These are phyloP conservation scores for Microcera coccophila DNA, from an alignment of 2,329 filamentous ascomycete species.

Conservation along the genomic window DNA sequence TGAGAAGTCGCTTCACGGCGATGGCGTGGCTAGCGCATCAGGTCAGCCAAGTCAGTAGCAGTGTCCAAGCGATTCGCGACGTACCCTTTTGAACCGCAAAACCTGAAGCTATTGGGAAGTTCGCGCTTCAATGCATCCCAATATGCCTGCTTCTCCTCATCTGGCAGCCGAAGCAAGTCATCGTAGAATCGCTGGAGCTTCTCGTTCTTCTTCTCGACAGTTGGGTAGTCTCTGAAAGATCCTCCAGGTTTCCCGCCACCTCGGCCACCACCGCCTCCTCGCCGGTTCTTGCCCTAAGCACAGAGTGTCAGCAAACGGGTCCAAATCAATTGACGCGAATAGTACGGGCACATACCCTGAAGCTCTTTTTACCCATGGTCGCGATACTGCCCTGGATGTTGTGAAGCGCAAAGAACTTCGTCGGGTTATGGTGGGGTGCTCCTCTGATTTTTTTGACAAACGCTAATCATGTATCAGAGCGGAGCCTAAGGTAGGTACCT, in stretches of 20 bases:
- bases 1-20: conserved; percentile 81
- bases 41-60: too few relatives aligned
- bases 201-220: conserved; percentile 71
- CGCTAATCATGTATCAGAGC: too few relatives aligned
- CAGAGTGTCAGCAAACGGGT: conserved; percentile 16
- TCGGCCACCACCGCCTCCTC: conserved; percentile 35
- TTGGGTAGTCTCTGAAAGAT: conserved; percentile 35
- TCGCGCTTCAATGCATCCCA: conserved; percentile 81
- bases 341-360: conserved; percentile 28
- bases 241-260: conserved; percentile 23
- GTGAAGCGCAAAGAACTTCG: too few relatives aligned
- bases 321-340: conserved; percentile 13
- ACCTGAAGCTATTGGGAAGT: conserved; percentile 94
- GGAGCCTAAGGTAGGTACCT: too few relatives aligned
- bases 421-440: too few relatives aligned
- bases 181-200: conserved; percentile 87
- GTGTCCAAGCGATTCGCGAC: conserved; percentile 18
- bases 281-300: conserved; percentile 35
- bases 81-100: conserved; percentile 90
- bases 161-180: conserved; percentile 66
- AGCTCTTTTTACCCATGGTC: conserved; percentile 37
- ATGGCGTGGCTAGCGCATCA: conserved; percentile 68
- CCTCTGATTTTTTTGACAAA: too few relatives aligned
- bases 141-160: conserved; percentile 74
- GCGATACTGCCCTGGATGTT: conserved; percentile 21